phyloP scores from a whole-genome alignment of 2,329 filamentous ascomycete genomes.

The Xylariaceae sp. region DNA sequence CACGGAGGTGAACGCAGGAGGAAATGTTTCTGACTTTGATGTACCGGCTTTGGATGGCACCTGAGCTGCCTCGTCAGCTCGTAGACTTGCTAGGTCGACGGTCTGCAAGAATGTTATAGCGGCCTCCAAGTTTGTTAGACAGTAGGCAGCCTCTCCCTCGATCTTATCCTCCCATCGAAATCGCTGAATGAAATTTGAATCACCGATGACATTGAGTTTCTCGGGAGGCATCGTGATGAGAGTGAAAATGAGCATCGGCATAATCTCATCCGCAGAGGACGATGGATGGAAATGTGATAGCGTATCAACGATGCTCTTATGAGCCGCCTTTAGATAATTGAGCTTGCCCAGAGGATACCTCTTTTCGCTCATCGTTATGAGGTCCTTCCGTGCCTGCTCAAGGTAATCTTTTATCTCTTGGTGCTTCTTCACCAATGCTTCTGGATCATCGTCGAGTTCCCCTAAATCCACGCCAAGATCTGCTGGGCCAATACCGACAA shows the following conservation, averaged over 20 bases:
- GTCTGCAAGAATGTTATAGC: constrained; percentile 93
- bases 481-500: constrained; percentile 87
- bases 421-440: constrained; percentile 57
- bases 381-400: constrained; percentile 65
- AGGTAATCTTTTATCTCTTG: constrained; percentile 72
- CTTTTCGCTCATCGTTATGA: constrained; percentile 81
- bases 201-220: constrained; percentile 85
- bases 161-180: constrained; percentile 85
- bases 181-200: constrained; percentile 88
- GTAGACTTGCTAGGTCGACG: constrained; percentile 85
- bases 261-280: constrained; percentile 93
- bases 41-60: constrained; percentile 62
- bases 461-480: constrained; percentile 80
- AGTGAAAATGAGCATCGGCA: constrained; percentile 94
- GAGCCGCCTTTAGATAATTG: constrained; percentile 80
- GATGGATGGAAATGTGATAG: constrained; percentile 65
- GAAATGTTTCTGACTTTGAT: constrained; percentile 53
- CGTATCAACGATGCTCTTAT: constrained; percentile 93
- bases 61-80: constrained; percentile 72
- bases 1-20: constrained; percentile 53
- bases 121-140: constrained; percentile 91
- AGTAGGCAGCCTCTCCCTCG: constrained; percentile 93
- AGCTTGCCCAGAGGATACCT: constrained; percentile 89
- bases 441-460: constrained; percentile 50
- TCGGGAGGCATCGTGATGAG: constrained; percentile 88